These are phyloP conservation scores for Clonostachys rhizophaga DNA, from an alignment of 2,329 filamentous ascomycete genomes.

Conservation along the genomic window DNA sequence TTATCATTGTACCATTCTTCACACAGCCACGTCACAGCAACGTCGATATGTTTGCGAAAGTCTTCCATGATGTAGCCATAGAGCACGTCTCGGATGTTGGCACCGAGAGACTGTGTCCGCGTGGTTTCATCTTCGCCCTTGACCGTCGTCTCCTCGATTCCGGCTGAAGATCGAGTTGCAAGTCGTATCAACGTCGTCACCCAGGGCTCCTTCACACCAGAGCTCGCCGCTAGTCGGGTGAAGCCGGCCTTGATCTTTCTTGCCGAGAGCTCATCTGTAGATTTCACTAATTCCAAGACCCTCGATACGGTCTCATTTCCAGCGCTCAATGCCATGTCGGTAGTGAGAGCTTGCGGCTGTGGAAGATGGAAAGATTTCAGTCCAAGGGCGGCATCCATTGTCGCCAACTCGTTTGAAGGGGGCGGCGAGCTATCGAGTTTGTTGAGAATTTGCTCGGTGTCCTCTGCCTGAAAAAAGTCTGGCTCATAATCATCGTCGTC, in stretches of 20 bases:
- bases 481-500: constrained; percentile 89
- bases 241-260: constrained; percentile 65
- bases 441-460: constrained; percentile 72
- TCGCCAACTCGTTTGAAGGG: constrained; percentile 30
- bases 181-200: constrained; percentile 81
- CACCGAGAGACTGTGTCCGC: constrained; percentile 45
- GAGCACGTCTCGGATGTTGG: constrained; percentile 73
- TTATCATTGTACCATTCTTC: constrained; percentile 98
- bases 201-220: constrained; percentile 85
- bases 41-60: constrained; percentile 83
- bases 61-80: constrained; percentile 88
- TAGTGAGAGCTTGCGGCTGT: constrained; percentile 67
- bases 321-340: constrained; percentile 67
- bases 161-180: constrained; percentile 72
- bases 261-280: constrained; percentile 63
- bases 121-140: constrained; percentile 49
- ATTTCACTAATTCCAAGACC: constrained; percentile 73
- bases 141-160: constrained; percentile 56
- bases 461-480: constrained; percentile 73
- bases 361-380: constrained; percentile 78
- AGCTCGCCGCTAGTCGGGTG: constrained; percentile 77
- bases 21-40: constrained; percentile 89
- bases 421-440: constrained; percentile 65
- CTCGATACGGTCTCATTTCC: constrained; percentile 71
- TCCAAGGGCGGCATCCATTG: constrained; percentile 41